Conservation (phyloP, 2,329 filamentous ascomycete genomes). For the Fusarium pseudoanthophilum region DNA sequence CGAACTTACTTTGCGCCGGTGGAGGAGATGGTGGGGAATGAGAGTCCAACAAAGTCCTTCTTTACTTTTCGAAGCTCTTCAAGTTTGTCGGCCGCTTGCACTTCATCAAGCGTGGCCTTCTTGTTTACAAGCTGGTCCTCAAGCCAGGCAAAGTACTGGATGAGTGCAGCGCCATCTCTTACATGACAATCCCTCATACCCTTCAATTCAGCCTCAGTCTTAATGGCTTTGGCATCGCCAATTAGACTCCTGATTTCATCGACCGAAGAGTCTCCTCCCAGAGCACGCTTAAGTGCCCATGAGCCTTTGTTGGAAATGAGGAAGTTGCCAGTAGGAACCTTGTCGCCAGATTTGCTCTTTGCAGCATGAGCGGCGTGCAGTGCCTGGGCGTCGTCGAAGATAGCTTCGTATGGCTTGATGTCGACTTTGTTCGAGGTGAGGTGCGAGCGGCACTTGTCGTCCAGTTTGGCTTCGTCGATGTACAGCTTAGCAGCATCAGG, state of each 20-base stretch:
- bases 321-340: slow-evolving; percentile 69
- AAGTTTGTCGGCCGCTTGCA: slow-evolving; percentile 90
- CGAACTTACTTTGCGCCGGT: slow-evolving; percentile 77
- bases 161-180: slow-evolving; percentile 89
- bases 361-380: slow-evolving; percentile 59
- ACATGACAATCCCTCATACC: slow-evolving; percentile 96
- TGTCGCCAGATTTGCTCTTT: slow-evolving; percentile 48
- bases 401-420: slow-evolving; percentile 82
- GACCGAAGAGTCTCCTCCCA: slow-evolving; percentile 86
- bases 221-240: slow-evolving; percentile 90
- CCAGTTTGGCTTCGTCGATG: slow-evolving; percentile 82
- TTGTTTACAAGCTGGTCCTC: slow-evolving; percentile 86
- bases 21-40: slow-evolving; percentile 95
- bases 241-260: slow-evolving; percentile 90
- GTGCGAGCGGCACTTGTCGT: slow-evolving; percentile 73
- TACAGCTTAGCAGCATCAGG: slow-evolving; percentile 82
- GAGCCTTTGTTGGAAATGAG: slow-evolving; percentile 89
- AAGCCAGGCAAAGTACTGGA: slow-evolving; percentile 95
- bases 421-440: slow-evolving; percentile 75
- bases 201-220: slow-evolving; percentile 88
- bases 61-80: slow-evolving; percentile 76
- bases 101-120: slow-evolving; percentile 82
- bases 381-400: slow-evolving; percentile 80
- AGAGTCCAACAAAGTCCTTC: slow-evolving; percentile 85
- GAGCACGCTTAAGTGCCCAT: slow-evolving; percentile 87